These are phyloP conservation scores for Seiridium cupressi DNA, from an alignment of 2,329 filamentous ascomycete genomes.

Conservation along the genomic window DNA sequence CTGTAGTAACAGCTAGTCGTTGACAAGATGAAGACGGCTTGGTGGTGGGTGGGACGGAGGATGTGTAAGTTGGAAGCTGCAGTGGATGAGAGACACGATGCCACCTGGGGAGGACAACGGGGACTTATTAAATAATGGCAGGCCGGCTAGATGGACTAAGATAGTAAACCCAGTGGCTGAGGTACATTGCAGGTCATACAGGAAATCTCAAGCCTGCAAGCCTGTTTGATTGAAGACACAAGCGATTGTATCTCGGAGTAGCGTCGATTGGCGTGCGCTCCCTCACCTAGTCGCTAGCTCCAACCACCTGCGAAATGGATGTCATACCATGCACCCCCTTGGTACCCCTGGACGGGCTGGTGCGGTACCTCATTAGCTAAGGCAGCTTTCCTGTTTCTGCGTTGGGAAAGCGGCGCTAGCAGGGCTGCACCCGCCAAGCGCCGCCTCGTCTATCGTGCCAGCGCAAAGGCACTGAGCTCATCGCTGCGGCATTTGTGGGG, in stretches of 20 bases:
- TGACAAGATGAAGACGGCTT: not conserved
- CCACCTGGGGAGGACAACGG: conserved; percentile 1
- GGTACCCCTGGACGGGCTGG: not conserved
- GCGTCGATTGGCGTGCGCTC: not conserved
- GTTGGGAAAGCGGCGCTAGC: not conserved
- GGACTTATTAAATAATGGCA: conserved; percentile 2
- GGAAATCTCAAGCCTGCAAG: not conserved
- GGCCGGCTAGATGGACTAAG: not conserved
- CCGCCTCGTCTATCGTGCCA: not conserved
- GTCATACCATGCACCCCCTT: too few species aligned
- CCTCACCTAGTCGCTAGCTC: not conserved
- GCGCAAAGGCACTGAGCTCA: not conserved
- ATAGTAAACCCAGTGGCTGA: too few species aligned
- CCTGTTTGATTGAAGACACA: not conserved
- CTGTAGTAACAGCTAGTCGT: not conserved
- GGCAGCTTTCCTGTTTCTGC: not conserved
- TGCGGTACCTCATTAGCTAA: not conserved
- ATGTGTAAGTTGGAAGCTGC: not conserved
- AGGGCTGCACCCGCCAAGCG: not conserved
- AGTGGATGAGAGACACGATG: not conserved
- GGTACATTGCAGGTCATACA: not conserved
- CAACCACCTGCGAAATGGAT: not conserved
- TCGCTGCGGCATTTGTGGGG: not conserved
- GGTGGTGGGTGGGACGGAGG: not conserved
- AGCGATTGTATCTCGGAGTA: not conserved